phyloP scores from a whole-genome alignment of 805 yeast species.

The Ogataea parapolymorpha region DNA sequence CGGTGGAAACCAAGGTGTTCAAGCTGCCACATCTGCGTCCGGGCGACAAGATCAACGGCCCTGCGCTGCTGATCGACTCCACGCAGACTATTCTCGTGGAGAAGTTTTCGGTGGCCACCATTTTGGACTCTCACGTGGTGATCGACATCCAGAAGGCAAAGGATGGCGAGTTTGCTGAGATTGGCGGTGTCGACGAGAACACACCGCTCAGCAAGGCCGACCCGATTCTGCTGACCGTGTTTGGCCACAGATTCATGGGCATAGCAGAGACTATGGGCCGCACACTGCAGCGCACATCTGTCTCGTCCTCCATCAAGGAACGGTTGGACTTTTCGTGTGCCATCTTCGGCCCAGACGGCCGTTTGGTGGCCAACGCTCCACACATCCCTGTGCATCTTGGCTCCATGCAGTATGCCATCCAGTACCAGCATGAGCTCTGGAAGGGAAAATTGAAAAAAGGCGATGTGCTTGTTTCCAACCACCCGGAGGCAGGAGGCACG shows the following conservation, averaged over 20 bases:
- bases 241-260: conserved; percentile 44
- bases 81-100: conserved; percentile 40
- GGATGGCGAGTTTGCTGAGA: conserved; percentile 5
- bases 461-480: conserved; percentile 40
- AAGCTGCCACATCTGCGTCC: conserved; percentile 27
- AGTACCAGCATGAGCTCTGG: conserved; percentile 38
- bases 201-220: conserved; percentile 26
- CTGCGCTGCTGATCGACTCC: conserved; percentile 33
- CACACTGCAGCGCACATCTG: conserved; percentile 39
- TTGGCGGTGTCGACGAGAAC: conserved; percentile 9
- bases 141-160: conserved; percentile 16
- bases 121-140: conserved; percentile 36
- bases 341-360: conserved; percentile 38
- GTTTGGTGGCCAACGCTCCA: conserved; percentile 42
- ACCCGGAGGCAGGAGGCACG: conserved; percentile 42
- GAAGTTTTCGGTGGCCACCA: conserved; percentile 35
- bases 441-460: conserved; percentile 36
- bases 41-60: conserved; percentile 36
- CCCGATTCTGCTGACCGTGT: conserved; percentile 39
- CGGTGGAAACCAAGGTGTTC: conserved; percentile 27
- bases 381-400: conserved; percentile 43
- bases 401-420: conserved; percentile 41
- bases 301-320: conserved; percentile 41
- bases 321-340: conserved; percentile 45
- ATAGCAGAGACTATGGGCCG: conserved; percentile 45